Evolutionary conservation across 208 protist genomes (phyloP), one percentile per base, ranked within the genome.

Genomic region (Trypanosoma brucei): DNA sequence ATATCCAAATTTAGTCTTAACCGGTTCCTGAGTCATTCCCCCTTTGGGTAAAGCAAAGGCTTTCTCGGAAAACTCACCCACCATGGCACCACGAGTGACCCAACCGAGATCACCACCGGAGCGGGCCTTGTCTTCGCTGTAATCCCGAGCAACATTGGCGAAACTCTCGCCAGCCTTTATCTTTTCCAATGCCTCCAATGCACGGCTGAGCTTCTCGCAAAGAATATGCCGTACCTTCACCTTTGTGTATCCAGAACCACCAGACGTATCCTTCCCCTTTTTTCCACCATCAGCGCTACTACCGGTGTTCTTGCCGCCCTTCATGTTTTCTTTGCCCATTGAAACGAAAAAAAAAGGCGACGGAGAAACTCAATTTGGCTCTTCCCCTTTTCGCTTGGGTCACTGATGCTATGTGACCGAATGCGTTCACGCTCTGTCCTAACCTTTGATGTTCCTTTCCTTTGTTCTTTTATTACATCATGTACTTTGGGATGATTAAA

Each of bases 1-100:
- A 62, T 80, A 80, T 37, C 70, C 75, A 66, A 80, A 77, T 33
- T 59, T 45, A 14, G 75, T 80, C 59, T 77, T 72, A n/a, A 80
- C 70, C 1, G 75, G 75, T 36, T 61, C 57, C 33, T 50, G 62
- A 39, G 65, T 72, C 70, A 72, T 80, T 9, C 70, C 75, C 3
- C 66, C 64, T 34, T 65, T 76, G 37, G 68, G 63, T 31, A 72
- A 58, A 6, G 60, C 64, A 57, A 80, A 77, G 39, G 70, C 70
- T 5, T 50, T 70, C 3, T 80, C 66, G 36, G 72, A 57, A 65
- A 80, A 80, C 0, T 62, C 46, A 14, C 68, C 63, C 48, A 77
- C 70, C 70, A 80, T 74, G 39, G 72, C 48, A 13, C 75, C 75
- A 48, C 75, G 70, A 13, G 50, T 34, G 22, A 73, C 68, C 70